Base-by-base conservation (phyloP, 2,329 filamentous ascomycete species). In the Paraphaeosphaeria sporulosa region DNA sequence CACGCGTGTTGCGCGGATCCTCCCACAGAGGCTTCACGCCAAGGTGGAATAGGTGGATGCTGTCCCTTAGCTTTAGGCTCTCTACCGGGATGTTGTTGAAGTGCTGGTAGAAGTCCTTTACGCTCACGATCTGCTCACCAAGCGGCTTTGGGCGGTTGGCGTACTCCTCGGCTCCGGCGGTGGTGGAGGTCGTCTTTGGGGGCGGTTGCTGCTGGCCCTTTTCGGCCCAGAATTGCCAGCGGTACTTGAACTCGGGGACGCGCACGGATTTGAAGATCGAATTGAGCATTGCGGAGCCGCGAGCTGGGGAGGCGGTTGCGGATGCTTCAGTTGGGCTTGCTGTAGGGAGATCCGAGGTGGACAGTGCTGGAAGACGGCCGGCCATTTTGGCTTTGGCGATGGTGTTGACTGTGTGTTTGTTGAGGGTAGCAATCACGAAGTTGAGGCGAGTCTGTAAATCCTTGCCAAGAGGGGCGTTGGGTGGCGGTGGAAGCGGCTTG, bases 21-120 rank as follows among this genome's bases (percentile, higher is more conserved):
- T 94, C 92, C 85, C 93, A 91, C 46, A 93, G 87, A 21, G 90
- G 92, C 81, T 92, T 90, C 78, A 94, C 91, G 68, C 92, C 88
- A 68, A 89, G 84, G 87, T 92, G 92, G 80, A 91, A 92, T 76
- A 94, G 89, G 80, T 94, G 90, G 30, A 91, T 90, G 50, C 74
- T 79, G 71, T 85, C 83, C 17, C 90, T 88, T 66, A 93, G 83
- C 54, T 90, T 85, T 56, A 92, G 84, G 83, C 87, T 89, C 30
- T 88, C 85, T 78, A 92, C 89, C 68, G 92, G 84, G 78, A 94
- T 91, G 82, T 93, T 93, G 81, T 90, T 85, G 73, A 82, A 81
- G 62, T 82, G 77, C 65, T 78, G 78, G 77, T 83, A 85, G 67
- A 84, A 84, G 49, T 81, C 77, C 64, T 79, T 78, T 58, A 84